These are phyloP conservation scores for Stemphylium lycopersici DNA, from an alignment of 2,329 filamentous ascomycete species.

Conservation along the genomic window DNA sequence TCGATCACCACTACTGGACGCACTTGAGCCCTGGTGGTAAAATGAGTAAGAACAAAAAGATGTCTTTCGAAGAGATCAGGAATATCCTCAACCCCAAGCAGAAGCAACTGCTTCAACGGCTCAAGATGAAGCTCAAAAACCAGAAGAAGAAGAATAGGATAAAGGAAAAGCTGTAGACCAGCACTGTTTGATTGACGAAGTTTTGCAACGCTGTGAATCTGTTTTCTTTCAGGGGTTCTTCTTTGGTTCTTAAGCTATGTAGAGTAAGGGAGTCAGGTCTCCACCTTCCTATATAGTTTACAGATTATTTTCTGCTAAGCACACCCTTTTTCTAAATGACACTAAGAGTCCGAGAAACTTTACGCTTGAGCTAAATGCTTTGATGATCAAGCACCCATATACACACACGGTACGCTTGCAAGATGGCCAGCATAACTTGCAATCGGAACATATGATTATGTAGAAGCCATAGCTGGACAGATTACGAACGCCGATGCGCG, in stretches of 20 bases:
- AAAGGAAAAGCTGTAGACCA: neutral
- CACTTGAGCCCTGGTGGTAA: conserved; percentile 27
- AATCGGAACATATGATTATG: neutral
- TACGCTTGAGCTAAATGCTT: neutral
- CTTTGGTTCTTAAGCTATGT: neutral
- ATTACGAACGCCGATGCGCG: no score
- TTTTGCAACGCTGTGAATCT: neutral
- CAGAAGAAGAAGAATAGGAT: neutral
- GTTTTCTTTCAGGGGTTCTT: neutral
- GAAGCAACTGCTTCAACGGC: conserved; percentile 15
- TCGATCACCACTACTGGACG: conserved; percentile 34
- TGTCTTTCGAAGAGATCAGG: conserved; percentile 19
- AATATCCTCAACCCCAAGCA: conserved; percentile 23
- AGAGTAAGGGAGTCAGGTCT: conserved; percentile 14
- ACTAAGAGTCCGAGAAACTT: neutral
- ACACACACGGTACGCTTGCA: neutral
- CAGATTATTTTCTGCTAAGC: conserved; percentile 1
- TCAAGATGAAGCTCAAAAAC: conserved; percentile 20
- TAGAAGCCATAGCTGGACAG: no score
- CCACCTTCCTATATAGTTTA: neutral
- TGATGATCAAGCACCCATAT: no score
- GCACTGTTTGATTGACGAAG: neutral
- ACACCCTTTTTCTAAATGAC: neutral
- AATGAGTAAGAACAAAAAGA: conserved; percentile 26
- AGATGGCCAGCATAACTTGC: neutral